A percentile compares a stretch with the other conserved stretches of the same genome.
These are phyloP conservation scores for Hibiscus syriacus DNA, from an alignment of 345 rosid genomes.

Conservation along the genomic window DNA sequence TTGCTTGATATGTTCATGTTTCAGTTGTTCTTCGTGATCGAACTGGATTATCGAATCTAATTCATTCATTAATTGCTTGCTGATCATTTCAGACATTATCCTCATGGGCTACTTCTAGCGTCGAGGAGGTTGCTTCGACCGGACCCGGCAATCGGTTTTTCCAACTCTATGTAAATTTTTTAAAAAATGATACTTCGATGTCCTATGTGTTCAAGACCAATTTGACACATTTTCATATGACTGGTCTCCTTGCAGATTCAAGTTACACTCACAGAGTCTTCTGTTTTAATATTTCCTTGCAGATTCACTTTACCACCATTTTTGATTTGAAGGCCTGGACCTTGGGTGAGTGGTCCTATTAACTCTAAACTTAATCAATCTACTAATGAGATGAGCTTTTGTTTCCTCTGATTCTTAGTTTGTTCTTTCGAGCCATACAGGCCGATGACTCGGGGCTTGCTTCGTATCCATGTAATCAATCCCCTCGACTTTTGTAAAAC, in stretches of 20 bases:
- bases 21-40: background rate
- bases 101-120: conserved; percentile 90
- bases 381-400: background rate
- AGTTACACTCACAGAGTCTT: too few species aligned
- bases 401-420: background rate
- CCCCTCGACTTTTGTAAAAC: too few species aligned
- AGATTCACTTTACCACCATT: conserved; percentile 75
- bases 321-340: conserved; percentile 87
- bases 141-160: conserved; percentile 82
- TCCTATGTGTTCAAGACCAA: background rate
- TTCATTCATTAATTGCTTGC: background rate
- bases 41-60: background rate
- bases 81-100: conserved; percentile 58
- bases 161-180: conserved; percentile 84
- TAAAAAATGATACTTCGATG: background rate
- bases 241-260: too few species aligned
- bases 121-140: conserved; percentile 91
- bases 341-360: conserved; percentile 48
- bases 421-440: conserved; percentile 27
- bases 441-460: conserved; percentile 77
- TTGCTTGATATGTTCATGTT: background rate
- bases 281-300: conserved; percentile 12
- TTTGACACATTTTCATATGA: background rate
- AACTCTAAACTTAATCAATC: background rate
- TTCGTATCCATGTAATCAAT: too few species aligned